Percentiles rank a stretch among this genome's conserved stretches.
These are phyloP conservation scores for Coriaria nepalensis DNA, from an alignment of 306 rosid genomes.

Conservation along the genomic window DNA sequence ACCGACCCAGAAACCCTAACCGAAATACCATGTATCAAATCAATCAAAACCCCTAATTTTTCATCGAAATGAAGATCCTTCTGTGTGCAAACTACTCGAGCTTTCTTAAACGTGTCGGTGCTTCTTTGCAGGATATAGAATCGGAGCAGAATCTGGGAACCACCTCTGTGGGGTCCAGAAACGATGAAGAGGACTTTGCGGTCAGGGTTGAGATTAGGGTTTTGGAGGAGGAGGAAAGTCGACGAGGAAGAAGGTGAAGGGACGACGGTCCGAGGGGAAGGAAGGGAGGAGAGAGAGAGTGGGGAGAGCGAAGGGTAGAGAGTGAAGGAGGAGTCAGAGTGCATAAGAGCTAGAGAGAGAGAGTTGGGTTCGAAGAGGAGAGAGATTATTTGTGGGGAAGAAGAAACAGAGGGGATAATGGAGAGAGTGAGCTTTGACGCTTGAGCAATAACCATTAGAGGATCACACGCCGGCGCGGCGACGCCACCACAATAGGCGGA, in stretches of 20 bases:
- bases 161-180: constrained; percentile 42
- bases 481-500: too few relatives aligned
- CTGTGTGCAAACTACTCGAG: constrained; percentile 32
- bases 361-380: constrained; percentile 66
- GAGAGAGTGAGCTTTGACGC: constrained; percentile 41
- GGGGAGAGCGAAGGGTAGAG: constrained; percentile 59
- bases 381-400: constrained; percentile 38
- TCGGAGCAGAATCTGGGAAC: constrained; percentile 56
- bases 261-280: constrained; percentile 43
- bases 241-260: constrained; percentile 69
- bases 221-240: constrained; percentile 55
- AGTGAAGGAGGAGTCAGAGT: constrained; percentile 74
- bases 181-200: constrained; percentile 43
- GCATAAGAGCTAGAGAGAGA: constrained; percentile 66
- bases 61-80: constrained; percentile 30
- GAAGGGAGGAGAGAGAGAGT: constrained; percentile 24
- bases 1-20: constrained; percentile 49
- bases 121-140: constrained; percentile 29
- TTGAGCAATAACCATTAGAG: constrained; percentile 40
- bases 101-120: constrained; percentile 13
- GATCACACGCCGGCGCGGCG: not conserved
- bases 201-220: constrained; percentile 24
- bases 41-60: constrained; percentile 47
- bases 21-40: constrained; percentile 53
- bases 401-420: constrained; percentile 24